phyloP scores from a whole-genome alignment of 176 grass and related monocot species.

The Miscanthus lutarioriparius region DNA sequence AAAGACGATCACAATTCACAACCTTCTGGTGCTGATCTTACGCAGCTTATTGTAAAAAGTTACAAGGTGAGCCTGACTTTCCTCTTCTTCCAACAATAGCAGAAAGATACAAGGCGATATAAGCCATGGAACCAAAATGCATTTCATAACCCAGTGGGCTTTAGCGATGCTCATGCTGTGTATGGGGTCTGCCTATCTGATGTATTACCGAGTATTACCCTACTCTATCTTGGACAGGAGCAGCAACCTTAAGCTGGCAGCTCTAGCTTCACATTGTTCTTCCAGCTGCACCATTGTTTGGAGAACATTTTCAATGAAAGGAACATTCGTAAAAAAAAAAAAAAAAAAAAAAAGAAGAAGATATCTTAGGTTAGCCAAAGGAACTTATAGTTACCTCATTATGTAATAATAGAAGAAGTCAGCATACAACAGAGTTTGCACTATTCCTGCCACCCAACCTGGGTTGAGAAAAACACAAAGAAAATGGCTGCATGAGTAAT shows the following conservation, averaged over 20 bases:
- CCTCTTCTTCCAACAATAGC: conserved; percentile 24
- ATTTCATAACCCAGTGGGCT: not conserved
- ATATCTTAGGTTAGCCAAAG: not conserved
- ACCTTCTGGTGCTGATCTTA: conserved; percentile 2
- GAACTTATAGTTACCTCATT: conserved; percentile 62
- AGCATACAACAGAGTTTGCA: conserved; percentile 87
- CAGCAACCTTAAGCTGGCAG: conserved; percentile 65
- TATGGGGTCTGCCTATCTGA: conserved; percentile 22
- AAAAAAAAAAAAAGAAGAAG: not conserved
- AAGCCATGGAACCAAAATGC: conserved; percentile 6
- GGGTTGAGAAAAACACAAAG: not conserved
- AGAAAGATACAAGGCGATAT: conserved; percentile 19
- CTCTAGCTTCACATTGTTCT: conserved; percentile 90
- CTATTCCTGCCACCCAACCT: conserved; percentile 85
- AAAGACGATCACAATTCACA: not conserved
- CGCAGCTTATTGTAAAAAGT: conserved; percentile 25
- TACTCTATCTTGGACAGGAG: conserved; percentile 40
- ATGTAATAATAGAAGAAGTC: conserved; percentile 99
- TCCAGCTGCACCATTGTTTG: conserved; percentile 68
- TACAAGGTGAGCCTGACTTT: conserved; percentile 18
- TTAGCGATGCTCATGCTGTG: conserved; percentile 1
- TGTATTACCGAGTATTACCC: conserved; percentile 26
- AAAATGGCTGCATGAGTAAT: conserved; percentile 2
- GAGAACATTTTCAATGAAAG: conserved; percentile 29
- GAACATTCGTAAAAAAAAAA: not conserved